Base-by-base conservation (phyloP, 164 flowering plant genomes). In the Macadamia integrifolia region DNA sequence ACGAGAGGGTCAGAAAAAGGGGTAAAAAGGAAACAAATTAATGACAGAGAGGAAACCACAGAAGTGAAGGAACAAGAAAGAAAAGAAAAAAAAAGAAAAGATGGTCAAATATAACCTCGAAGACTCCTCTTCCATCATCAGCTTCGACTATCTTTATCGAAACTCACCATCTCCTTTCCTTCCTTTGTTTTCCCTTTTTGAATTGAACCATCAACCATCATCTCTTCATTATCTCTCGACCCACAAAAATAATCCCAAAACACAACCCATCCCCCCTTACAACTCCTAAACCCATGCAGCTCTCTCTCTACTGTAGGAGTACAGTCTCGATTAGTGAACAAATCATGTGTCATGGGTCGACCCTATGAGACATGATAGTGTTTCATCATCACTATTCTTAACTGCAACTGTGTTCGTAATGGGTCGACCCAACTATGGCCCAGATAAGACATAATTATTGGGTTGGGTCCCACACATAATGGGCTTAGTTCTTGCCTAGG, bases 81-180 rank as follows among this genome's bases (percentile, higher is more conserved):
- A 67, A 74, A 78, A 76, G 69, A 68, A 35, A 58, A 75, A 66
- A 67, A 74, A 78, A 76, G 69, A 68, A 82, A 86, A 81, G 86
- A 81, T 79, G 91, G 91, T 87, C 90, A 86, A 89, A 87, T 76
- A 71, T 75, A 80, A 76, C 87, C 95, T 89, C 95, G 91, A 87
- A 86, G 85, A 84, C 87, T 87, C 77, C 86, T 80, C 76, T 77
- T 71, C 80, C 89, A 85, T 87, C 87, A 87, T 87, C 85, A 81
- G 64, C 81, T 79, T 80, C 84, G 73, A 80, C 95, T 81, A 76
- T 87, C 91, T 87, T 86, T 88, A 88, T 88, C 88, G 93, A 88
- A 84, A 85, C 80, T 78, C 88, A 62, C 79, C 81, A 67, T 66
- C 66, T 72, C 49, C 53, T 72, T 71, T 68, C 65, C 74, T 77